Evolutionary conservation across 2,329 filamentous ascomycete genomes (phyloP), one percentile per base, ranked within the genome.

Genomic region (Paraconiothyrium sp.): DNA sequence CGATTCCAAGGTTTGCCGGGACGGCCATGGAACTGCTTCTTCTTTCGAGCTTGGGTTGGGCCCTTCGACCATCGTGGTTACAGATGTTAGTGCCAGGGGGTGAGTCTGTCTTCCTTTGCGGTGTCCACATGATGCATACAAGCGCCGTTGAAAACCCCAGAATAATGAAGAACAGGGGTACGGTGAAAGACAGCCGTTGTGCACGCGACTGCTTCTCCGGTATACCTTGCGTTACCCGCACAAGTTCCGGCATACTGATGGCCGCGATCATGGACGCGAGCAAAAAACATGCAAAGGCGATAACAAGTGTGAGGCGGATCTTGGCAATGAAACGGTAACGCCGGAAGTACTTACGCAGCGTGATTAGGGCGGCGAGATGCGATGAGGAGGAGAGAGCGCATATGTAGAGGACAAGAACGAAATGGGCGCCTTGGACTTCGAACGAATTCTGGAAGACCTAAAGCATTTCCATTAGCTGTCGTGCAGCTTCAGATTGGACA

Each of bases 311-410:
- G 46, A 76, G 65, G 5, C 74, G 69, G 9, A 73, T 68, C 16
- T 68, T 73, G 0, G 73, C 73, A 14, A 74, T 70, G 52, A 72
- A 61, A 47, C 66, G 69, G 62, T 77, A 73, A 10, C 67, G 71
- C 9, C 61, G 65, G 41, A 76, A 72, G 62, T 76, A 74, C 41
- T 73, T 73, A 35, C 72, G 71, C 2, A 74, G 60, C 1, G 73
- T 76, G 47, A 77, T 70, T 34, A 77, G 65, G 0, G 73, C 72
- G 41, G 73, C 74, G 44, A 76, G 72, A 37, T 76, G 73, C 0
- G 73, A 76, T 9, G 71, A 73, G 13, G 69, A 74, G 0, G 71
- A 74, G 0, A 76, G 63, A 1, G 72, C 72, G 54, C 73, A 75
- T 24, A 75, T 66, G 65, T 75, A 74, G 16, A 77, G 66, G 44